These are phyloP conservation scores for Mycena sp. DNA, from an alignment of 1,284 basidiomycete species.

Conservation along the genomic window DNA sequence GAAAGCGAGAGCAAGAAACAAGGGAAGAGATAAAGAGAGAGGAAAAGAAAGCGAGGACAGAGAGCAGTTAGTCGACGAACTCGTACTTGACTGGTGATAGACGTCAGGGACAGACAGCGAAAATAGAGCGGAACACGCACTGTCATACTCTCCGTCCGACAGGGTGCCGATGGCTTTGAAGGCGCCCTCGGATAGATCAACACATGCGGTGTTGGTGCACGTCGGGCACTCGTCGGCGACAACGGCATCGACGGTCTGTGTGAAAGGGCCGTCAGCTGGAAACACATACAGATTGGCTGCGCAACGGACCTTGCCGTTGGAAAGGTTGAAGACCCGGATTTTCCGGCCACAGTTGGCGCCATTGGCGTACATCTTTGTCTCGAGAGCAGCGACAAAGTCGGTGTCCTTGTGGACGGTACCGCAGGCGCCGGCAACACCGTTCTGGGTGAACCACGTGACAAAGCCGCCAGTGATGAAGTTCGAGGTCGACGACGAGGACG, in stretches of 20 bases:
- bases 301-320: conserved; percentile 57
- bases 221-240: conserved; percentile 89
- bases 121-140: conserved; percentile 50
- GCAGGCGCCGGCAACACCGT: conserved; percentile 77
- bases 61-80: conserved; percentile 9
- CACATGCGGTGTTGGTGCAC: conserved; percentile 64
- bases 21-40: conserved; percentile 22
- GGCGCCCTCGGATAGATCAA: conserved; percentile 84
- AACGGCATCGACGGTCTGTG: conserved; percentile 62
- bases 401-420: conserved; percentile 71
- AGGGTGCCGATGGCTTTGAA: conserved; percentile 71
- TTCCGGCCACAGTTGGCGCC: conserved; percentile 64
- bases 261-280: neutral
- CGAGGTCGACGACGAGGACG: no score
- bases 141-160: conserved; percentile 67
- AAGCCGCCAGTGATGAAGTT: conserved; percentile 10
- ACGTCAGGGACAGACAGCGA: conserved; percentile 1
- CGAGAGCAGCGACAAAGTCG: conserved; percentile 72
- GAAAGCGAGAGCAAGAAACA: conserved; percentile 21
- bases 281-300: conserved; percentile 7
- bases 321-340: conserved; percentile 71
- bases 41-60: conserved; percentile 1
- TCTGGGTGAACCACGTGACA: conserved; percentile 37
- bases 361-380: conserved; percentile 7
- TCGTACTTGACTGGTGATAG: conserved; percentile 18